These are phyloP conservation scores for Trypanosomatidae sp. DNA, from an alignment of 208 protist genomes.

Conservation along the genomic window DNA sequence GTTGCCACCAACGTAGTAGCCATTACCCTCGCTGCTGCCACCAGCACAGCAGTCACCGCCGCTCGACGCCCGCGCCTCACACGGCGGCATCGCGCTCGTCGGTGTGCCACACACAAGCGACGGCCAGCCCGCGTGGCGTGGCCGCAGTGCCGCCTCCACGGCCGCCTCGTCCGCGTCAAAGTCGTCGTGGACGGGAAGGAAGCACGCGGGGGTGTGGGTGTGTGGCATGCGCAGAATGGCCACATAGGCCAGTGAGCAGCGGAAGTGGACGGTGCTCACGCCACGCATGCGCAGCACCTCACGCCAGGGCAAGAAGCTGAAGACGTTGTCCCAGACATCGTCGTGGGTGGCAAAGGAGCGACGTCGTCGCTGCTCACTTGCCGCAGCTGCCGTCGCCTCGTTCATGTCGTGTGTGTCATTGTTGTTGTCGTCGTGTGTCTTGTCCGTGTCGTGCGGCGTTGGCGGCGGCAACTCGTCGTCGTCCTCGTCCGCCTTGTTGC, in stretches of 20 bases:
- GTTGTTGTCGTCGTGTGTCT: no score
- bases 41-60: no score
- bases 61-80: not conserved
- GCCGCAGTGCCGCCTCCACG: conserved; percentile 18
- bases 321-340: conserved; percentile 20
- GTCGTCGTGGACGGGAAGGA: conserved; percentile 54
- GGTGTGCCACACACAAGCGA: conserved; percentile 12
- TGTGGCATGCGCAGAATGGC: conserved; percentile 24
- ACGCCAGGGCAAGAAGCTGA: conserved; percentile 36
- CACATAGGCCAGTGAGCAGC: conserved; percentile 21
- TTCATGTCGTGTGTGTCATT: no score
- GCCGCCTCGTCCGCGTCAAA: conserved; percentile 28
- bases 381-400: conserved; percentile 6
- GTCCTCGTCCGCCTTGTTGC: no score
- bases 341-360: conserved; percentile 6
- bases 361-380: no score
- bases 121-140: conserved; percentile 4
- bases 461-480: conserved; percentile 1
- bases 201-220: conserved; percentile 22
- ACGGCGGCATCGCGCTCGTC: conserved; percentile 1
- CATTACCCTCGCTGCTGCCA: no score
- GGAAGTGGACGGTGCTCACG: conserved; percentile 32
- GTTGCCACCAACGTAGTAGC: no score
- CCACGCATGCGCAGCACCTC: conserved; percentile 19
- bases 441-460: conserved; percentile 1